phyloP scores from a whole-genome alignment of 2,329 filamentous ascomycete species.

The Colletotrichum graminicola region DNA sequence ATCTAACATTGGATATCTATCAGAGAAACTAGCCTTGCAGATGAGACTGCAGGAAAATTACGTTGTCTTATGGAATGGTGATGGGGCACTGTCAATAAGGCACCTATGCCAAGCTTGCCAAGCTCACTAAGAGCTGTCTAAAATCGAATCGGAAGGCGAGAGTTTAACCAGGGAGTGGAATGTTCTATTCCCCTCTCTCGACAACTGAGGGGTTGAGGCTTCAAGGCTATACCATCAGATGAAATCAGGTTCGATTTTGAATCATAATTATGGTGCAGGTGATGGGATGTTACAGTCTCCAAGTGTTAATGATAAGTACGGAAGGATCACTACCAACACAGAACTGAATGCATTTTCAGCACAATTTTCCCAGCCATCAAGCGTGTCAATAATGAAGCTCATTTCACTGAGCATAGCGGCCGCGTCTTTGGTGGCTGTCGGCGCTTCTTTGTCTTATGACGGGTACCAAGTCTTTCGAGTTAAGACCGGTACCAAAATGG shows the following conservation, averaged over 20 bases:
- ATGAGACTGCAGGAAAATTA: not conserved
- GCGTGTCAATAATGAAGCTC: not conserved
- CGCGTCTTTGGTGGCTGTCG: not conserved
- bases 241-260: not conserved
- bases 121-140: not conserved
- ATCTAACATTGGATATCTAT: rapidly evolving
- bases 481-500: constrained; percentile 22
- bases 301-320: not conserved
- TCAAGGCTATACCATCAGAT: not conserved
- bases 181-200: not conserved
- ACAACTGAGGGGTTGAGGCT: not conserved
- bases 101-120: not conserved
- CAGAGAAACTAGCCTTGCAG: not conserved
- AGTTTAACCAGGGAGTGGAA: not conserved
- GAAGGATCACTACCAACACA: not conserved
- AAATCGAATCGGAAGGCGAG: not conserved
- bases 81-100: not conserved
- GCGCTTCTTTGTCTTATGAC: constrained; percentile 13
- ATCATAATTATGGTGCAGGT: not conserved
- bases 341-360: too few species aligned
- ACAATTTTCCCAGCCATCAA: not conserved
- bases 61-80: not conserved
- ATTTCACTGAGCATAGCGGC: not conserved
- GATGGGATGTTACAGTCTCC: not conserved
- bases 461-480: constrained; percentile 35